Base-by-base conservation (phyloP, 305 asterid species). In the Fraxinus velutina region DNA sequence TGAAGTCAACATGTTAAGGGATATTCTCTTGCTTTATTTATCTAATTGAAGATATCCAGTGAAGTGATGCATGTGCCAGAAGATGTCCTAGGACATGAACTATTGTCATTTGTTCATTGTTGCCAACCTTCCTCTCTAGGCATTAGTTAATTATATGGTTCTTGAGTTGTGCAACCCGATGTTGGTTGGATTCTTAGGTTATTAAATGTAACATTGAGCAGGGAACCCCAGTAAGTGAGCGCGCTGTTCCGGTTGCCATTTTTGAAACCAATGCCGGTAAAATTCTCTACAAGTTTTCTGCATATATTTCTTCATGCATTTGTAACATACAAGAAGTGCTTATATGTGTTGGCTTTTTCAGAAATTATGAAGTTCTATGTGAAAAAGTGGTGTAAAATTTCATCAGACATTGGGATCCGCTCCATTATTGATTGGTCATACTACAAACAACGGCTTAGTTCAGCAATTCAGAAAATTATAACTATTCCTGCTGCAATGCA, bases 401-500 rank as follows among this genome's bases (percentile, higher is more conserved):
- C 98, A 76, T 90, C 98, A 81, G 98, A 93, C 83, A 87, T 90
- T 81, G 99, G 97, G 85, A 93, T 96, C 85, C 94, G 99, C 33
- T 96, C 97, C 55, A 96, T 96, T 84, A 90, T 96, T 89, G 99
- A 96, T 91, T 96, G 99, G 99, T 90, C 98, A 73, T 96, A 96
- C 84, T 96, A 96, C 91, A 96, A 92, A 86, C 99, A 94, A 84
- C 90, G 99, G 79, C 97, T 96, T 82, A 88, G 96, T 84, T 96
- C 99, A 42, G 90, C 98, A 73, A 91, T 96, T 86, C 99, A 94
- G 88, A 96, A 96, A 84, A 94, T 91, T 62, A 88, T 96, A 83
- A 96, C 99, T 70, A 96, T 96, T 85, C 99, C 99, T 78, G 98
- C 99, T 36, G 99, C 99, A 55, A 96, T 96, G 98, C 99, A 96